Evolutionary conservation across 495 filamentous ascomycete genomes (phyloP).

Genomic region (Venustampulla echinocandica): DNA sequence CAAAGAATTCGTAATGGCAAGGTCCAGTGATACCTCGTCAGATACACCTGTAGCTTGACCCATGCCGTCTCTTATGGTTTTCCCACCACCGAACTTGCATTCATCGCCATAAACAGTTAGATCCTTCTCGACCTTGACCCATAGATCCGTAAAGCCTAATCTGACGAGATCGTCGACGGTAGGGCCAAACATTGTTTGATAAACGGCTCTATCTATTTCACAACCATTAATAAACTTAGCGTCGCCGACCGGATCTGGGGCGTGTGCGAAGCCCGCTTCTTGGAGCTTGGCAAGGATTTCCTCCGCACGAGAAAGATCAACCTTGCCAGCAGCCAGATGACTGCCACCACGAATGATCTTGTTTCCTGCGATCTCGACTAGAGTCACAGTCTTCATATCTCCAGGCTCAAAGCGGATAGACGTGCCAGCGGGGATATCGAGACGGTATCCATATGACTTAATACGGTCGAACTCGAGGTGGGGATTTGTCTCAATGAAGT

Average conservation of each 20-base stretch:
- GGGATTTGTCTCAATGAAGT: constrained; percentile 91
- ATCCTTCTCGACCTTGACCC: constrained; percentile 89
- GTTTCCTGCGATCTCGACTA: constrained; percentile 83
- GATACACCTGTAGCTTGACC: constrained; percentile 75
- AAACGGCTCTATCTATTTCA: constrained; percentile 68
- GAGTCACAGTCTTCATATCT: constrained; percentile 82
- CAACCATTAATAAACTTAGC: constrained; percentile 44
- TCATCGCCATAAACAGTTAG: constrained; percentile 82
- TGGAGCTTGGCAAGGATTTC: constrained; percentile 60
- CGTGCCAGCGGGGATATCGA: constrained; percentile 88
- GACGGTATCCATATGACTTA: constrained; percentile 71
- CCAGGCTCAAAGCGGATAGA: constrained; percentile 94
- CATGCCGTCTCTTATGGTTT: constrained; percentile 93
- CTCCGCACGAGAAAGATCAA: constrained; percentile 52
- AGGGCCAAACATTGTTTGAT: constrained; percentile 85
- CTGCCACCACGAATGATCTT: constrained; percentile 84
- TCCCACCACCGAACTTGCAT: constrained; percentile 92
- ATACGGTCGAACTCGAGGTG: constrained; percentile 86
- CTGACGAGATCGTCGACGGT: constrained; percentile 79
- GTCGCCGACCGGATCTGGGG: constrained; percentile 53
- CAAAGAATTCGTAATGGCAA: constrained; percentile 87
- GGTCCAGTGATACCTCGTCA: constrained; percentile 66
- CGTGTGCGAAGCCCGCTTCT: constrained; percentile 68
- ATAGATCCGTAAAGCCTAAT: constrained; percentile 78
- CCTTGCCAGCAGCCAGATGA: constrained; percentile 58